Base-by-base conservation (phyloP, 768 basidiomycete species). In the Rhizopogon sp. region DNA sequence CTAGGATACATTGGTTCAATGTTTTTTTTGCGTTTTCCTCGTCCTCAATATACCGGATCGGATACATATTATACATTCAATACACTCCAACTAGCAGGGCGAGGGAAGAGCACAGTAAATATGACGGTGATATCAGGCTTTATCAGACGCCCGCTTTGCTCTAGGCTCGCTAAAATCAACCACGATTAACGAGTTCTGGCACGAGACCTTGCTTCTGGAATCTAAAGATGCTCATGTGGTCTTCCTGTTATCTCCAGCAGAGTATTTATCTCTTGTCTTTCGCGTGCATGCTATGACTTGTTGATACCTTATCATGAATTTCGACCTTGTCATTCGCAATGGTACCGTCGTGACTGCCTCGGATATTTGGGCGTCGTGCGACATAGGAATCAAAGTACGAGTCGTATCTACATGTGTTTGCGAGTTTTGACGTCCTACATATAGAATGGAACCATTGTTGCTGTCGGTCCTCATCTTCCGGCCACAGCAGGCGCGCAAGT, bases 321-420 rank as follows among this genome's bases (percentile, higher is more conserved):
- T 60, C 8, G 59, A 60, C 42, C 49, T 51, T 7, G 51, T 60
- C 17, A 40, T 60, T 16, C 58, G 58, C 3, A 60, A 60, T 37
- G 59, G 58, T 25, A 56, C 59, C 17, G 54, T 60, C 7, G 59
- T 60, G n/a, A 56, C 59, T n/a, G 59, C 59, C 17, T 60, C 59
- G 5, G 59, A 60, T 25, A 53, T 55, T 14, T 51, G 53, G 53
- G 53, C 54, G 39, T 37, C 54, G 22, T 60, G 59, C 22, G 71
- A 72, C 52, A 67, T 72, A 22, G 71, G 67, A 10, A 56, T 70
- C 37, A 71, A 56, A 39, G 56, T 55, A 29, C n/a, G 41, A n/a
- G 39, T n/a, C 11, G 3, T 11, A 28, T 20, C 35, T 29, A 11
- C n/a, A 3, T 7, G 10, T 11, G 16, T 39, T 13, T 13, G 25